Conservation (phyloP, 495 filamentous ascomycete species). For the Aspergillus biplanus region DNA sequence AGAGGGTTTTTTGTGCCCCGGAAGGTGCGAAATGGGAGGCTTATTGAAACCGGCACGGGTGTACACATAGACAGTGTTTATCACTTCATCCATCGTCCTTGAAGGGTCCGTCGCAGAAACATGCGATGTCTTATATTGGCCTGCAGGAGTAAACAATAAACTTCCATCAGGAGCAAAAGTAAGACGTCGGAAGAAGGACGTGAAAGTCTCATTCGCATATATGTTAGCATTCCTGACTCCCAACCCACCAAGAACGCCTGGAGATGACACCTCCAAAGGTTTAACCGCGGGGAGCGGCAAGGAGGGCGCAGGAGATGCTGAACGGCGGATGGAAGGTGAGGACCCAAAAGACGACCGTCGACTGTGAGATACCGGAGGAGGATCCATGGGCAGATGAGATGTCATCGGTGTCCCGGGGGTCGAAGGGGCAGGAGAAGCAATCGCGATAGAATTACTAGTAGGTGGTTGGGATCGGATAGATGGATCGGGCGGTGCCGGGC, state of each 20-base stretch:
- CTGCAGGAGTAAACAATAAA: conserved; percentile 91
- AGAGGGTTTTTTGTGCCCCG: conserved; percentile 97
- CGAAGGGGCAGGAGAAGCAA: conserved; percentile 85
- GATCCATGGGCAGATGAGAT: conserved; percentile 93
- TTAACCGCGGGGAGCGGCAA: conserved; percentile 96
- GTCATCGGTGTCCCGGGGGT: conserved; percentile 94
- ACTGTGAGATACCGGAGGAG: conserved; percentile 88
- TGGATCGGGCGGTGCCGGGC: conserved; percentile 87
- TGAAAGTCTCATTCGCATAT: conserved; percentile 97
- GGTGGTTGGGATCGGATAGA: conserved; percentile 58
- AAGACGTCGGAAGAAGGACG: conserved; percentile 93
- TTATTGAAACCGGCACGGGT: conserved; percentile 96
- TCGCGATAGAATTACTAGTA: conserved; percentile 58
- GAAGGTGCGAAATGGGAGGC: conserved; percentile 95
- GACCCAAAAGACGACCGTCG: conserved; percentile 95
- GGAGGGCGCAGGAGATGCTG: conserved; percentile 93
- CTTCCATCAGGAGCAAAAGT: conserved; percentile 96
- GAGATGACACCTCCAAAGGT: conserved; percentile 85
- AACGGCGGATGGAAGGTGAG: conserved; percentile 79
- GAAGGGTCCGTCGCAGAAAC: conserved; percentile 64
- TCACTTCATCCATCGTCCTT: conserved; percentile 80
- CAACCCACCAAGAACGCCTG: conserved; percentile 58
- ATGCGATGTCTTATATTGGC: conserved; percentile 87
- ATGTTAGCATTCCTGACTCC: conserved; percentile 84
- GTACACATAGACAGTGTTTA: conserved; percentile 98